A percentile compares a stretch with the other conserved stretches of the same genome.
These are phyloP conservation scores for Microbotryomycetes sp. DNA, from an alignment of 1,284 basidiomycete species.

Conservation along the genomic window DNA sequence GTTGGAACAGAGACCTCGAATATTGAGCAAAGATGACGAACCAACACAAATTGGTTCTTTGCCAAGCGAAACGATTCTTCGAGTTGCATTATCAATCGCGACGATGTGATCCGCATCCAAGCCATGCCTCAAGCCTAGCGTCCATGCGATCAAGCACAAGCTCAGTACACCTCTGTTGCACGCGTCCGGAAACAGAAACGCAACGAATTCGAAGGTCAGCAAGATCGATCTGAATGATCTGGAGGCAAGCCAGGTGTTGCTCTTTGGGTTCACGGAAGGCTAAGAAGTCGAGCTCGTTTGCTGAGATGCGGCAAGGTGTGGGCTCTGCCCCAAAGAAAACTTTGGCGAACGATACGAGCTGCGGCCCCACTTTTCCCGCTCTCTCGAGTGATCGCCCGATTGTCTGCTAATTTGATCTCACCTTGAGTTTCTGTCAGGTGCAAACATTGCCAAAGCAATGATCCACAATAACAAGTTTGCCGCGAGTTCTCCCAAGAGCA, in stretches of 20 bases:
- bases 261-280: not conserved
- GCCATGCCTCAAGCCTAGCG: constrained; percentile 43
- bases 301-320: too few species aligned
- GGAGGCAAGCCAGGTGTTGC: not conserved
- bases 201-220: too few species aligned
- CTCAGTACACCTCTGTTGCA: constrained; percentile 32
- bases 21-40: not conserved
- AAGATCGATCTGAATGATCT: not conserved
- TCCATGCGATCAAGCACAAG: constrained; percentile 43
- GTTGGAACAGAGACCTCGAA: too few species aligned
- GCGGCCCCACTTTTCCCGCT: too few species aligned
- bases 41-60: constrained; percentile 40
- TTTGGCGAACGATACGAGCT: too few species aligned
- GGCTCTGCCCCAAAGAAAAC: too few species aligned
- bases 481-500: constrained; percentile 36
- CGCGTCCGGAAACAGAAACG: not conserved
- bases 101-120: constrained; percentile 36
- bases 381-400: too few species aligned
- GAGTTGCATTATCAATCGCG: constrained; percentile 33
- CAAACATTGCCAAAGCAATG: constrained; percentile 39
- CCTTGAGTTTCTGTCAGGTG: constrained; percentile 5
- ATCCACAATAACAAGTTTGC: constrained; percentile 41
- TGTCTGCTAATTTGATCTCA: constrained; percentile 2
- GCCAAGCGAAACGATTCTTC: constrained; percentile 31
- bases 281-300: too few species aligned